Evolutionary conservation across 495 filamentous ascomycete species (phyloP).

Genomic region (Podospora fimiseda): DNA sequence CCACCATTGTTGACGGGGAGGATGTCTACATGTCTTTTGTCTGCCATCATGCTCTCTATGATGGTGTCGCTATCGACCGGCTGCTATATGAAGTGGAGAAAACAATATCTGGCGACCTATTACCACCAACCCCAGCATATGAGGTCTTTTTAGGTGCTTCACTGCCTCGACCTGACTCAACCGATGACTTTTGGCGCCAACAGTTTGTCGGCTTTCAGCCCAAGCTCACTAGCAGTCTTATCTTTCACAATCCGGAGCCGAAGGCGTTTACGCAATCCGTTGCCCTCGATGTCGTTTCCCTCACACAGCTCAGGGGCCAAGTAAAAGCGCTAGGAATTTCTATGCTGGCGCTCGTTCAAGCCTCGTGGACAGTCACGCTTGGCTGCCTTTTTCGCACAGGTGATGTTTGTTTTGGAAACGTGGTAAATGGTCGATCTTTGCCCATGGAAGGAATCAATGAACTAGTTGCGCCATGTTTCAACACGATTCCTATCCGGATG

Average conservation of each 20-base stretch:
- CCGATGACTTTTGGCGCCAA: slow-evolving; percentile 57
- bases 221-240: slow-evolving; percentile 29
- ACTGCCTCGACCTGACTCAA: slow-evolving; percentile 20
- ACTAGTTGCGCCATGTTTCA: slow-evolving; percentile 81
- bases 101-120: slow-evolving; percentile 33
- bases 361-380: slow-evolving; percentile 60
- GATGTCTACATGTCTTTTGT: slow-evolving; percentile 49
- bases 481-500: slow-evolving; percentile 73
- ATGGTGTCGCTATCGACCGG: slow-evolving; percentile 61
- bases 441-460: slow-evolving; percentile 57
- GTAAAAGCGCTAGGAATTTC: slow-evolving; percentile 51
- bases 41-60: slow-evolving; percentile 74
- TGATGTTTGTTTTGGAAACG: slow-evolving; percentile 79
- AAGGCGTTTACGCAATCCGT: background rate
- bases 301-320: slow-evolving; percentile 40
- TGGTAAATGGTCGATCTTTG: slow-evolving; percentile 65
- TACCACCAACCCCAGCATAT: slow-evolving; percentile 43
- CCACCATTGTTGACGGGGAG: slow-evolving; percentile 18
- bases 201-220: slow-evolving; percentile 47
- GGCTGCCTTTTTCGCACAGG: slow-evolving; percentile 40
- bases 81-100: slow-evolving; percentile 61
- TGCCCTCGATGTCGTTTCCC: slow-evolving; percentile 13
- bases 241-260: background rate
- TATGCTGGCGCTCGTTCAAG: slow-evolving; percentile 58
- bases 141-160: slow-evolving; percentile 33